phyloP scores from a whole-genome alignment of 2,329 filamentous ascomycete genomes.

The Dichotomopilus funicola region DNA sequence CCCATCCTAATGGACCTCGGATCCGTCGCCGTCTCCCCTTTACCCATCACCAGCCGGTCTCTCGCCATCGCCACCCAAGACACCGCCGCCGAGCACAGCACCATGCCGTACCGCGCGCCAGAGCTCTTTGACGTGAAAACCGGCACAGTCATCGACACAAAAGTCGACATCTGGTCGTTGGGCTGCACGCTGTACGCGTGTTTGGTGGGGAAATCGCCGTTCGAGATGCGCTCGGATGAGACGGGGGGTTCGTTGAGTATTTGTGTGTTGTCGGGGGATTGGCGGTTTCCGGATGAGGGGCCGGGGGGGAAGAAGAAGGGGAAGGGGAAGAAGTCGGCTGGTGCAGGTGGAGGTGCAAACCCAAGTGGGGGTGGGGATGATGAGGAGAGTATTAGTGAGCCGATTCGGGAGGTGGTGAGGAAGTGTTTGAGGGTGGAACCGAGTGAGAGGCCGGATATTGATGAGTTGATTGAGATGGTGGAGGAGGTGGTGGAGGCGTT shows the following conservation, averaged over 20 bases:
- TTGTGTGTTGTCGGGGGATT: constrained; percentile 88
- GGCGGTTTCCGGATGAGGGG: constrained; percentile 89
- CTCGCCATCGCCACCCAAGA: constrained; percentile 90
- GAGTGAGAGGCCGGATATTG: constrained; percentile 76
- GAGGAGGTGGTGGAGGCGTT: constrained; percentile 62
- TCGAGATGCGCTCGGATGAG: constrained; percentile 92
- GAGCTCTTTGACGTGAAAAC: constrained; percentile 98
- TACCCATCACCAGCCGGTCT: constrained; percentile 82
- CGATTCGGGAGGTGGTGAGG: constrained; percentile 80
- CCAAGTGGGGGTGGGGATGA: constrained; percentile 23
- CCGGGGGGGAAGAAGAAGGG: constrained; percentile 41
- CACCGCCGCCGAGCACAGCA: constrained; percentile 89
- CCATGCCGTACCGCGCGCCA: constrained; percentile 96
- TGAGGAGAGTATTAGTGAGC: constrained; percentile 62
- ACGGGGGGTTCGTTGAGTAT: constrained; percentile 90
- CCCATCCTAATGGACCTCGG: constrained; percentile 98
- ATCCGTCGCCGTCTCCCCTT: constrained; percentile 79
- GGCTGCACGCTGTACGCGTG: constrained; percentile 98
- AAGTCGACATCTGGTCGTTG: constrained; percentile 95
- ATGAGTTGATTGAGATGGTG: constrained; percentile 75
- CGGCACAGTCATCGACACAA: constrained; percentile 83
- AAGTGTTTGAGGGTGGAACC: constrained; percentile 84
- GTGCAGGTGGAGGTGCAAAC: constrained; percentile 11
- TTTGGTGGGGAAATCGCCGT: constrained; percentile 91
- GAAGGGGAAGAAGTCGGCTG: constrained; percentile 26